Evolutionary conservation across 2,329 filamentous ascomycete species (phyloP).

Genomic region (Tolypocladium paradoxum): DNA sequence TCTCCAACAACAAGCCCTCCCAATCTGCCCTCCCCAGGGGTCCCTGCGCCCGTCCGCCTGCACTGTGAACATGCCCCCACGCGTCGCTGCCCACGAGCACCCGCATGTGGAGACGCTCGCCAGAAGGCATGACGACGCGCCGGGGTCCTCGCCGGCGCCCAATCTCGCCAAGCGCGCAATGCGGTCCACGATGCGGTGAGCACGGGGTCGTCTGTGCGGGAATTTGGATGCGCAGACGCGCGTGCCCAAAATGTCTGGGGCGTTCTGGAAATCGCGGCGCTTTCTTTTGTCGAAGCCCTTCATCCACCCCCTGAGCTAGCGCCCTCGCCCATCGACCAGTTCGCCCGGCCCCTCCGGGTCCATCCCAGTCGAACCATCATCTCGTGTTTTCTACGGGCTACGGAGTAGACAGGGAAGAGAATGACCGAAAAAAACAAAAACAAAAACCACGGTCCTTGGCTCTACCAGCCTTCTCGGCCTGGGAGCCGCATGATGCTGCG

Average conservation of each 20-base stretch:
- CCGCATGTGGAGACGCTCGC: background rate
- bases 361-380: background rate
- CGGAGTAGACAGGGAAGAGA: no score
- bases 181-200: background rate
- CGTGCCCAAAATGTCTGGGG: background rate
- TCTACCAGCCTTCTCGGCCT: background rate
- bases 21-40: background rate
- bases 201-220: background rate
- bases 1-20: no score
- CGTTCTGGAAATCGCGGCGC: background rate
- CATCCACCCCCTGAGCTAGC: background rate
- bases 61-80: background rate
- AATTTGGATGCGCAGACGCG: background rate
- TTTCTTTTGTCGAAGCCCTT: background rate
- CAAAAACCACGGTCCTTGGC: no score
- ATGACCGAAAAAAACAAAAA: no score
- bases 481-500: background rate
- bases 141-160: background rate
- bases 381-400: no score
- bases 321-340: background rate
- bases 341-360: background rate
- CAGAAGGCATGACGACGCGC: background rate
- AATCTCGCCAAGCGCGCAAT: background rate
- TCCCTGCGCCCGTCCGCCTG: background rate
- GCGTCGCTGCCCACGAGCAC: no score